Percentiles rank a stretch among this genome's conserved stretches.
These are phyloP conservation scores for Crithidia expoeki DNA, from an alignment of 208 protist genomes.

Conservation along the genomic window DNA sequence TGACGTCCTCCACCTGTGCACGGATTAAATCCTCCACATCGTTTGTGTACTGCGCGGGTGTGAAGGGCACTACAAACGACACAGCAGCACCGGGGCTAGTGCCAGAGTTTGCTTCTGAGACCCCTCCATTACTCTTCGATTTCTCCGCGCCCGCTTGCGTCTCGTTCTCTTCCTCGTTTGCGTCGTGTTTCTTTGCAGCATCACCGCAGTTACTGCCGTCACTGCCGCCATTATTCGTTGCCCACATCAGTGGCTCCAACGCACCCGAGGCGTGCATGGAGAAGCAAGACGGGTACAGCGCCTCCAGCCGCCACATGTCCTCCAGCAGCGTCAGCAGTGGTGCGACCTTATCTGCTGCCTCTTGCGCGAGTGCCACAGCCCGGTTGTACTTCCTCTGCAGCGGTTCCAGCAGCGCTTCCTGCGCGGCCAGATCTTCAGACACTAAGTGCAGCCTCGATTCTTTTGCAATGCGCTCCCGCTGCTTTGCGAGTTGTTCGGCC, in stretches of 20 bases:
- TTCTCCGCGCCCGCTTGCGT: constrained; percentile 28
- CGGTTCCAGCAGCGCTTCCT: constrained; percentile 50
- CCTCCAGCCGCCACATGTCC: constrained; percentile 70
- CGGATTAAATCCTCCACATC: constrained; percentile 70
- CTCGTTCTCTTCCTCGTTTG: background rate
- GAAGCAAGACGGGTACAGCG: constrained; percentile 68
- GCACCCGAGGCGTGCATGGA: constrained; percentile 48
- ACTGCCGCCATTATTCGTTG: background rate
- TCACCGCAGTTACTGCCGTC: constrained; percentile 10
- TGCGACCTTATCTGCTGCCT: constrained; percentile 23
- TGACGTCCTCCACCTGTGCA: constrained; percentile 65
- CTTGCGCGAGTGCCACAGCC: constrained; percentile 34
- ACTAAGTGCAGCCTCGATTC: constrained; percentile 63
- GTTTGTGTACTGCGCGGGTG: constrained; percentile 58
- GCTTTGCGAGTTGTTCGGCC: constrained; percentile 40
- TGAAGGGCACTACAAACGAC: constrained; percentile 56
- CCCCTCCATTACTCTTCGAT: background rate
- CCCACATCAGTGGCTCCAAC: constrained; percentile 17
- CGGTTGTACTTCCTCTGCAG: constrained; percentile 56
- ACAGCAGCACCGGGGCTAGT: background rate
- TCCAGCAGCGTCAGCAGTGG: constrained; percentile 49
- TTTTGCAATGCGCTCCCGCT: constrained; percentile 69
- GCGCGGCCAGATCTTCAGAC: constrained; percentile 54
- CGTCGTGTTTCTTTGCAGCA: background rate
- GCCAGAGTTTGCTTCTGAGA: background rate